phyloP scores from a whole-genome alignment of 805 yeast genomes.

The Brettanomyces bruxellensis region DNA sequence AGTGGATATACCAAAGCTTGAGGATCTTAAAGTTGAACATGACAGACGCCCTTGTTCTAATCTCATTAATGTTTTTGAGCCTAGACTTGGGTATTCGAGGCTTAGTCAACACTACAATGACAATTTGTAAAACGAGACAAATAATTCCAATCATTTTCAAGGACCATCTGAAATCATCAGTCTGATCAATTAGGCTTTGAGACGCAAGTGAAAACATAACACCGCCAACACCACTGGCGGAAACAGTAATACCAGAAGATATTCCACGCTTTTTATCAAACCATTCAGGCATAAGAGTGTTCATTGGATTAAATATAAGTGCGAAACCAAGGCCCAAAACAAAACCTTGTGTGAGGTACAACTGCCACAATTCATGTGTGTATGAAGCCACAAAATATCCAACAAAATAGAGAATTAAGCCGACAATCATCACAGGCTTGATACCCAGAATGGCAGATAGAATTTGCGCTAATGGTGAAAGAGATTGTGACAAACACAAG shows the following conservation, averaged over 20 bases:
- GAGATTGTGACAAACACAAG: slow-evolving; percentile 15
- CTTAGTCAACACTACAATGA: slow-evolving; percentile 35
- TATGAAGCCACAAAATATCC: slow-evolving; percentile 33
- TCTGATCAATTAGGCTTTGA: slow-evolving; percentile 28
- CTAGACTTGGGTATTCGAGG: slow-evolving; percentile 27
- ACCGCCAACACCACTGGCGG: slow-evolving; percentile 39
- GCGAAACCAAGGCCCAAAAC: slow-evolving; percentile 45
- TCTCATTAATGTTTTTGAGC: slow-evolving; percentile 10
- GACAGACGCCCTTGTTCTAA: slow-evolving; percentile 11
- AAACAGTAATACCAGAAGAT: slow-evolving; percentile 30
- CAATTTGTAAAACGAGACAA: slow-evolving; percentile 24
- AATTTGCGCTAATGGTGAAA: slow-evolving; percentile 18
- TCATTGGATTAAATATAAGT: slow-evolving; percentile 40
- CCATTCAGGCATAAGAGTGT: slow-evolving; percentile 49
- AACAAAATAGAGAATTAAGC: slow-evolving; percentile 32
- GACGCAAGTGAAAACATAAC: slow-evolving; percentile 28
- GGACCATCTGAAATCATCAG: slow-evolving; percentile 32
- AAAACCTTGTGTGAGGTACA: slow-evolving; percentile 46
- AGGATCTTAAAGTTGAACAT: slow-evolving; percentile 14
- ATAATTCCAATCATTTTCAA: slow-evolving; percentile 34
- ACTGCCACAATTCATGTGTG: slow-evolving; percentile 28
- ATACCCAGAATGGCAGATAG: slow-evolving; percentile 15
- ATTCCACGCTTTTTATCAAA: slow-evolving; percentile 39
- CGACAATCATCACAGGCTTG: slow-evolving; percentile 20
- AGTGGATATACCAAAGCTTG: slow-evolving; percentile 9